Conservation (phyloP, 228 moss, liverwort and hornwort species). For the Sphagnum fallax region DNA sequence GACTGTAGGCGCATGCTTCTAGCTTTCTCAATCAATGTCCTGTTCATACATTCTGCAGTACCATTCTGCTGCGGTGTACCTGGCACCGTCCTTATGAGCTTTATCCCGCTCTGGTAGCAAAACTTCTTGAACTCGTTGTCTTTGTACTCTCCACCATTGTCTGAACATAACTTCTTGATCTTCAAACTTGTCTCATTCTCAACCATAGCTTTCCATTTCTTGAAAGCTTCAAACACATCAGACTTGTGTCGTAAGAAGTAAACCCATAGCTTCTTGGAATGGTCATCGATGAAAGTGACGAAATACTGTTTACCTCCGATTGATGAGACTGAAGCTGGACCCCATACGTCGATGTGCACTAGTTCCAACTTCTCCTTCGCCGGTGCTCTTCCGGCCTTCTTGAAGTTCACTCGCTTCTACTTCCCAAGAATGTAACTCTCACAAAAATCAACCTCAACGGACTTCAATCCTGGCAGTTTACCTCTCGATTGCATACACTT, state of each 20-base stretch:
- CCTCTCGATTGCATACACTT: not conserved
- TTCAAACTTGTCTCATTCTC: not conserved
- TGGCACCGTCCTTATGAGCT: not conserved
- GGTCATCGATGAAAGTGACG: not conserved
- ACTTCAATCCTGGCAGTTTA: not conserved
- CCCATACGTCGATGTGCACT: not conserved
- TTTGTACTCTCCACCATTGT: constrained; percentile 2
- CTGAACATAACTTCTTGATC: not conserved
- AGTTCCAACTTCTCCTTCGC: not conserved
- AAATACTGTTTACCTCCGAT: not conserved
- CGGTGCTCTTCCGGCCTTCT: not conserved
- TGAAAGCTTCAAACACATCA: too few relatives aligned
- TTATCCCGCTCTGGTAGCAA: not conserved
- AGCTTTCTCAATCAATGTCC: not conserved
- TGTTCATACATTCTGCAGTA: constrained; percentile 3
- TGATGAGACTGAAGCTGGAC: not conserved
- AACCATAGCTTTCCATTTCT: too few relatives aligned
- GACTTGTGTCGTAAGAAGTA: too few relatives aligned
- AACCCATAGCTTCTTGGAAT: too few relatives aligned
- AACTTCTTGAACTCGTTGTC: not conserved
- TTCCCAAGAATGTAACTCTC: not conserved
- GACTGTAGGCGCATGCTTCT: not conserved
- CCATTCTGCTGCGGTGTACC: not conserved
- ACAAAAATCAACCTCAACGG: not conserved
- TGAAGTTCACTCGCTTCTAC: not conserved